A percentile compares a stretch with the other conserved stretches of the same genome.
Conservation (phyloP, 2,329 filamentous ascomycete genomes). For the Penicillium oxalicum region DNA sequence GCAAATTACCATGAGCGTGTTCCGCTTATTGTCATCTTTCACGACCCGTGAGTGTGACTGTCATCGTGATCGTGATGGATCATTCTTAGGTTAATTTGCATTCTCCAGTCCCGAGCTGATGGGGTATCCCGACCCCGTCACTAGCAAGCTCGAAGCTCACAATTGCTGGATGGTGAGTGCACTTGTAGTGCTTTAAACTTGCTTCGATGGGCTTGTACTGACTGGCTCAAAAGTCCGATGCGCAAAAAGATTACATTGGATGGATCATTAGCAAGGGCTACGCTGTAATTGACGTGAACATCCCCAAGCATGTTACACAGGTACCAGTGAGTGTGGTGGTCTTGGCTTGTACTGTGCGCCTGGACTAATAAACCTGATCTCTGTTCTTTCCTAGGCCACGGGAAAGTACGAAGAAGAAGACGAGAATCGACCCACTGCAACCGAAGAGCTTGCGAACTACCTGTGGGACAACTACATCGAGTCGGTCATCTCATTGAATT, state of each 20-base stretch:
- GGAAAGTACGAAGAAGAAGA: slow-evolving; percentile 43
- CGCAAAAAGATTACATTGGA: slow-evolving; percentile 70
- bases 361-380: too few species aligned
- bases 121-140: slow-evolving; percentile 61
- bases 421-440: slow-evolving; percentile 49
- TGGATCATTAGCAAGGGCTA: slow-evolving; percentile 75
- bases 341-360: too few species aligned
- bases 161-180: slow-evolving; percentile 78
- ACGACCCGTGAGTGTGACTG: slow-evolving; percentile 65
- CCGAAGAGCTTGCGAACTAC: slow-evolving; percentile 71
- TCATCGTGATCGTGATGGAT: neutral
- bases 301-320: slow-evolving; percentile 69
- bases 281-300: slow-evolving; percentile 83
- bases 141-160: slow-evolving; percentile 69
- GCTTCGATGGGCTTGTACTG: slow-evolving; percentile 15
- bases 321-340: slow-evolving; percentile 47
- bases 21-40: slow-evolving; percentile 76
- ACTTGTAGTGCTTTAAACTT: slow-evolving; percentile 9
- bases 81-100: slow-evolving; percentile 6
- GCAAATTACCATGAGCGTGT: slow-evolving; percentile 59
- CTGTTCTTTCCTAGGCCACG: slow-evolving; percentile 13
- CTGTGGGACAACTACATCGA: slow-evolving; percentile 98
- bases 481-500: slow-evolving; percentile 32
- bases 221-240: slow-evolving; percentile 61
- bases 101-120: slow-evolving; percentile 59